Evolutionary conservation across 1,284 basidiomycete species (phyloP).

Genomic region (Grifola frondosa): DNA sequence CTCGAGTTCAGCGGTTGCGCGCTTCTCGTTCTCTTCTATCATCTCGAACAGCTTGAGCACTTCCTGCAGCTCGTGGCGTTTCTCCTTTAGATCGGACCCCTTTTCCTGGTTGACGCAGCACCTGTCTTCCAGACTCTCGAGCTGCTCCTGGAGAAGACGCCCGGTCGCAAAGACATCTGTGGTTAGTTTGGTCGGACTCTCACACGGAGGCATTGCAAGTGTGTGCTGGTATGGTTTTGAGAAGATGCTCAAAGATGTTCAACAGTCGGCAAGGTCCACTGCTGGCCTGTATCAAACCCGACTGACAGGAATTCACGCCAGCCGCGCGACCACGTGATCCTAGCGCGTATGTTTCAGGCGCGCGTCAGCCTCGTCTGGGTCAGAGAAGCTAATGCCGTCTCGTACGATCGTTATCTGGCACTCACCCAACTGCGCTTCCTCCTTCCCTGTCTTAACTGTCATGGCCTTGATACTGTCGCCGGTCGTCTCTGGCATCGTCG

Average conservation of each 20-base stretch:
- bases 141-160: constrained; percentile 8
- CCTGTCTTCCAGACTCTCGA: constrained; percentile 13
- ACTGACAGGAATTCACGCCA: too few relatives aligned
- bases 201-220: too few relatives aligned
- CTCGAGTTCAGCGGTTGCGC: constrained; percentile 15
- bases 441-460: constrained; percentile 1
- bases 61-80: constrained; percentile 12
- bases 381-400: too few relatives aligned
- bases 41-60: constrained; percentile 12
- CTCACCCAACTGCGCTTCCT: too few relatives aligned
- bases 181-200: not conserved
- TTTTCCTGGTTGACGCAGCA: constrained; percentile 6
- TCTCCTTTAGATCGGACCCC: constrained; percentile 7
- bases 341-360: too few relatives aligned
- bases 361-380: too few relatives aligned
- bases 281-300: too few relatives aligned
- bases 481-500: constrained; percentile 10
- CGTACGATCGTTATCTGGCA: too few relatives aligned
- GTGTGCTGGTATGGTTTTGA: too few relatives aligned
- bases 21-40: constrained; percentile 17
- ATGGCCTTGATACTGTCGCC: constrained; percentile 10
- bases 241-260: too few relatives aligned
- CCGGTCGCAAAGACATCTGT: constrained; percentile 8
- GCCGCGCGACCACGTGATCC: too few relatives aligned
- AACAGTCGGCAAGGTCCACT: too few relatives aligned